phyloP scores from a whole-genome alignment of 495 filamentous ascomycete genomes.

The Neurospora africana region DNA sequence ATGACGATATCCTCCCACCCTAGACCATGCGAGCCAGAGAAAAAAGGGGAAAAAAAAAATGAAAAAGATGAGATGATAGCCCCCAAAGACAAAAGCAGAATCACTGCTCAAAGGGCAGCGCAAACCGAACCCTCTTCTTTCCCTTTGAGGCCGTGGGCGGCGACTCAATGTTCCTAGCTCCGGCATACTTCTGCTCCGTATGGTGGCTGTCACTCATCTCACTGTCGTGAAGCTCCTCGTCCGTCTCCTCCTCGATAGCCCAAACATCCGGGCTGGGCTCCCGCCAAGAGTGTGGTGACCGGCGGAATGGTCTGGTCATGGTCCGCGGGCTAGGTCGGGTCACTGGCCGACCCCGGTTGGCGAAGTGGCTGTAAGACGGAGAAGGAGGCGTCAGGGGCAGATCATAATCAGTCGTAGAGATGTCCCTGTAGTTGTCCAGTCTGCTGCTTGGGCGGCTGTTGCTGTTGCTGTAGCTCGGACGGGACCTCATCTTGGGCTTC shows the following conservation, averaged over 20 bases:
- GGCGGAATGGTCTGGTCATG: slow-evolving; percentile 15
- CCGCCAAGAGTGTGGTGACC: slow-evolving; percentile 35
- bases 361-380: background rate
- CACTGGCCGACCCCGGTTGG: slow-evolving; percentile 7
- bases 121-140: slow-evolving; percentile 40
- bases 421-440: background rate
- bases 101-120: slow-evolving; percentile 28
- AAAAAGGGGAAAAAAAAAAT: background rate
- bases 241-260: slow-evolving; percentile 40
- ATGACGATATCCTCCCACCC: background rate
- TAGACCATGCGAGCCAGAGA: background rate
- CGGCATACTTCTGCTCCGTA: slow-evolving; percentile 8
- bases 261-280: slow-evolving; percentile 43
- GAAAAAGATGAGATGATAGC: background rate
- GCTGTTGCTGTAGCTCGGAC: background rate
- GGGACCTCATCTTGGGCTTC: slow-evolving; percentile 5
- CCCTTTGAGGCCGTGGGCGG: slow-evolving; percentile 37
- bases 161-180: slow-evolving; percentile 15
- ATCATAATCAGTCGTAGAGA: background rate
- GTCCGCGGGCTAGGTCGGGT: background rate
- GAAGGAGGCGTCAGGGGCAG: background rate
- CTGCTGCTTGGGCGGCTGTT: background rate
- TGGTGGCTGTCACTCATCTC: slow-evolving; percentile 21
- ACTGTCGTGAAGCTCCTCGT: slow-evolving; percentile 28
- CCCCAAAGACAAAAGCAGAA: background rate